These are phyloP conservation scores for Aspergillus asperescens DNA, from an alignment of 495 filamentous ascomycete genomes.

Conservation along the genomic window DNA sequence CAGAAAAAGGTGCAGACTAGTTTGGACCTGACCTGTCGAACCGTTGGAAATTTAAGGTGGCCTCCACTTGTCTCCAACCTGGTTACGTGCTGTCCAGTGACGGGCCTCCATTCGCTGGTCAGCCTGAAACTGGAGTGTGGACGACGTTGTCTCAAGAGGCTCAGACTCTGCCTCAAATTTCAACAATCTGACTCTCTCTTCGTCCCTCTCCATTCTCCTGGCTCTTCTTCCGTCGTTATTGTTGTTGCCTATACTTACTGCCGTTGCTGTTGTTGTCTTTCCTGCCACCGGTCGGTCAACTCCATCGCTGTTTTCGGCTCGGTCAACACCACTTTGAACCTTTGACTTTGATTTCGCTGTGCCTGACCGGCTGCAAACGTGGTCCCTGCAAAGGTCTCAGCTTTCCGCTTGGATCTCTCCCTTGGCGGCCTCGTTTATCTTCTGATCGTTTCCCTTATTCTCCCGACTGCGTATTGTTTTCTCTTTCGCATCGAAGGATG, in stretches of 20 bases:
- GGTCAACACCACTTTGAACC: not conserved
- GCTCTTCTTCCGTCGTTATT: not conserved
- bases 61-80: too few species aligned
- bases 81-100: too few species aligned
- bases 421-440: constrained; percentile 11
- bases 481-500: constrained; percentile 12
- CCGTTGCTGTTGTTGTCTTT: not conserved
- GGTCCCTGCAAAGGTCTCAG: not conserved
- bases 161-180: too few species aligned
- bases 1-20: too few species aligned
- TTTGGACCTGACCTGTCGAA: too few species aligned
- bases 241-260: not conserved
- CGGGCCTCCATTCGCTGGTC: too few species aligned
- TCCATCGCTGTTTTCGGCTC: constrained; percentile 4
- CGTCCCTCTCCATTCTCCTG: not conserved
- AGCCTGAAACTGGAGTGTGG: too few species aligned
- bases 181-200: not conserved
- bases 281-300: not conserved
- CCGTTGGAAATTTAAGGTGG: too few species aligned
- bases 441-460: constrained; percentile 6
- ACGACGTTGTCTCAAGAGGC: too few species aligned
- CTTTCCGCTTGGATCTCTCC: constrained; percentile 3
- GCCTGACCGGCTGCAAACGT: constrained; percentile 12
- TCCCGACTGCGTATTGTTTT: constrained; percentile 10
- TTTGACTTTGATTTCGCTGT: not conserved